These are phyloP conservation scores for Haplographium delicatum DNA, from an alignment of 495 filamentous ascomycete species.

Conservation along the genomic window DNA sequence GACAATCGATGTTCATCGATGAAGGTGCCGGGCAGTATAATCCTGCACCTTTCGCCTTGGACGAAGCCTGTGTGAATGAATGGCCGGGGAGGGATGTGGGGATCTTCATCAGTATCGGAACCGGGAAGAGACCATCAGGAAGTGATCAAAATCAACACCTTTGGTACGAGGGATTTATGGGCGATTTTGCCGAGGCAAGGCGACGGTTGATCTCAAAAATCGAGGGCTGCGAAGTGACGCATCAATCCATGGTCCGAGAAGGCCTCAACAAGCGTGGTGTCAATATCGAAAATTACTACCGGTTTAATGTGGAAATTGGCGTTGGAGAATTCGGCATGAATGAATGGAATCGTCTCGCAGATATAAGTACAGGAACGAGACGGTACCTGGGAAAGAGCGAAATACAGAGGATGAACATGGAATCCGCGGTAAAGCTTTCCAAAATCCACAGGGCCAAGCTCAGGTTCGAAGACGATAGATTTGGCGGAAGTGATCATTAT, in stretches of 20 bases:
- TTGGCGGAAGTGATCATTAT: background rate
- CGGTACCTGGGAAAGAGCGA: slow-evolving; percentile 71
- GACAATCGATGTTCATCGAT: slow-evolving; percentile 88
- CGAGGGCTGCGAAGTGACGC: slow-evolving; percentile 89
- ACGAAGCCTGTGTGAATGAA: slow-evolving; percentile 87
- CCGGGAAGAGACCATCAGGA: slow-evolving; percentile 76
- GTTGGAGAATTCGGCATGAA: slow-evolving; percentile 99
- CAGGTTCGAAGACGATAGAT: slow-evolving; percentile 14
- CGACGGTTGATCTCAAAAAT: slow-evolving; percentile 81
- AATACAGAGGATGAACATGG: slow-evolving; percentile 68
- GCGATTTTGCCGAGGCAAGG: slow-evolving; percentile 86
- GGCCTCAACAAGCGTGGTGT: slow-evolving; percentile 73
- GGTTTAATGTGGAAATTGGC: slow-evolving; percentile 94
- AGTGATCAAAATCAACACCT: slow-evolving; percentile 61
- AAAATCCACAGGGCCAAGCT: slow-evolving; percentile 59
- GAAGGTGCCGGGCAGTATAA: slow-evolving; percentile 92
- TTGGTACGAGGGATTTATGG: slow-evolving; percentile 94
- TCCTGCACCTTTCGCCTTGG: slow-evolving; percentile 75
- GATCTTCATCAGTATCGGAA: slow-evolving; percentile 86
- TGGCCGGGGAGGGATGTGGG: slow-evolving; percentile 91
- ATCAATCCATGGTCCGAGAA: slow-evolving; percentile 73
- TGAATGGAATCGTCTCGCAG: slow-evolving; percentile 88
- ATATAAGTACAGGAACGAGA: slow-evolving; percentile 87
- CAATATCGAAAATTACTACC: slow-evolving; percentile 87
- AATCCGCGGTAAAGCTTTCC: slow-evolving; percentile 75